Percentiles rank a stretch among this genome's conserved stretches.
Evolutionary conservation across 257 asterid genomes (phyloP).

Genomic region (Paulownia fortunei): DNA sequence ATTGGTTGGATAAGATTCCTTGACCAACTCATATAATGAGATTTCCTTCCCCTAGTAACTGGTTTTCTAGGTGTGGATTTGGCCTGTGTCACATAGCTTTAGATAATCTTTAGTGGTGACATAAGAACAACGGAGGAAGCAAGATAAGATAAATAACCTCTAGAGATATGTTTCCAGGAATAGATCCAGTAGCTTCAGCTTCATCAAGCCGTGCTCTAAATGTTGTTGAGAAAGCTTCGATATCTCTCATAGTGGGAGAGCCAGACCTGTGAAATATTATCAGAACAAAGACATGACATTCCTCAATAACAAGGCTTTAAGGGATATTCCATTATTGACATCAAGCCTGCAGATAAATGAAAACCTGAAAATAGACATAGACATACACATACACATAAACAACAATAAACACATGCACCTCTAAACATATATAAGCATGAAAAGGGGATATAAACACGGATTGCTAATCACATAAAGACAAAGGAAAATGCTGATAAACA

Average conservation of each 20-base stretch:
- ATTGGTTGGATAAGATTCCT: too few relatives aligned
- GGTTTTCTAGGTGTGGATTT: too few relatives aligned
- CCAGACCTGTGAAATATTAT: slow-evolving; percentile 68
- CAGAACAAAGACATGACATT: background rate
- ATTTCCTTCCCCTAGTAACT: too few relatives aligned
- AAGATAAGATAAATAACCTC: slow-evolving; percentile 58
- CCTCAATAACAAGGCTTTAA: background rate
- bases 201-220: slow-evolving; percentile 74
- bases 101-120: background rate
- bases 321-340: background rate
- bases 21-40: too few relatives aligned
- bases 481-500: background rate
- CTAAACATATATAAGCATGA: background rate
- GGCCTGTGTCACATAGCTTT: too few relatives aligned
- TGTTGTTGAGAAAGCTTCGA: slow-evolving; percentile 74
- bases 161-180: slow-evolving; percentile 65
- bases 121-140: background rate
- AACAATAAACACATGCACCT: background rate
- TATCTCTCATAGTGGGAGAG: slow-evolving; percentile 79
- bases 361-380: background rate
- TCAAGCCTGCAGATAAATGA: background rate
- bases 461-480: background rate
- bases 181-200: slow-evolving; percentile 64
- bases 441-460: background rate
- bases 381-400: background rate